Evolutionary conservation across 78 protist genomes (phyloP).

Genomic region (Dictyostelium purpureum): DNA sequence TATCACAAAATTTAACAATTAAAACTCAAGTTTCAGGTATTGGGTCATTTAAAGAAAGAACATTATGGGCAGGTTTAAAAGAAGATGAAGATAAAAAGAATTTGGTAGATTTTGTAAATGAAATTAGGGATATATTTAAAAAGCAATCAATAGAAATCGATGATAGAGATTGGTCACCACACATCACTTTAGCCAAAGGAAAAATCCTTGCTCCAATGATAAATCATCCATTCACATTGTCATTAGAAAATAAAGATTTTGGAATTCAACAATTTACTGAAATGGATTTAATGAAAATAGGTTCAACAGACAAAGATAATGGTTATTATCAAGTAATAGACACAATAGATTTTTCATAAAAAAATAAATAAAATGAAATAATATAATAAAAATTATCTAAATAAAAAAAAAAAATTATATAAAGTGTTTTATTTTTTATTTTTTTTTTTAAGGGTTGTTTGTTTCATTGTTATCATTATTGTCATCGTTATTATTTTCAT

Average conservation of each 20-base stretch:
- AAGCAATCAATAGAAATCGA: constrained; percentile 11
- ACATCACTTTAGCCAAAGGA: constrained; percentile 60
- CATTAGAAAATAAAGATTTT: constrained; percentile 9
- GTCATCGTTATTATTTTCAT: no score
- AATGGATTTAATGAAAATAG: constrained; percentile 30
- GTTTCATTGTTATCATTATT: no score
- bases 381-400: no score
- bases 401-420: no score
- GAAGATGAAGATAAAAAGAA: neutral
- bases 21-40: neutral
- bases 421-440: no score
- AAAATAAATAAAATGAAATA: no score
- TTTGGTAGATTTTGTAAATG: neutral
- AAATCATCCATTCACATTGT: neutral
- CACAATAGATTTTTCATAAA: neutral
- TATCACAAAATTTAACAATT: neutral
- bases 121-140: constrained; percentile 2
- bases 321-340: neutral
- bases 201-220: neutral
- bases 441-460: no score
- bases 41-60: constrained; percentile 42
- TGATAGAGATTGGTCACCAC: constrained; percentile 40
- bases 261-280: constrained; percentile 19
- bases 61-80: constrained; percentile 37
- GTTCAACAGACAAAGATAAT: neutral